Conservation (phyloP, 2,329 filamentous ascomycete species). For the Thielaviopsis musarum region DNA sequence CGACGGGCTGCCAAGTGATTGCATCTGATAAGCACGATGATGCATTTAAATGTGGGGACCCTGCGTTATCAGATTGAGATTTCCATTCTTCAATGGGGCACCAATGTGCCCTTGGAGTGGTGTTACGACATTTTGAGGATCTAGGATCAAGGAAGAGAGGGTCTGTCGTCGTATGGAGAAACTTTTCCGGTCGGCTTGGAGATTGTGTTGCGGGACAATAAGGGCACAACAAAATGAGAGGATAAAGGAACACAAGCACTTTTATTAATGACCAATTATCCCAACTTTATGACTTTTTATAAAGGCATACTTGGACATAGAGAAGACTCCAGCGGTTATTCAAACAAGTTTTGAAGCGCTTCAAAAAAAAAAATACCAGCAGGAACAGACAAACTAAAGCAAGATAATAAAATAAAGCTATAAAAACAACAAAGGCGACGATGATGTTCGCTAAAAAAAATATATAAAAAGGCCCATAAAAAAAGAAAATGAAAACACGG, state of each 20-base stretch:
- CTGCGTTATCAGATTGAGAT: not conserved
- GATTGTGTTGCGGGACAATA: not conserved
- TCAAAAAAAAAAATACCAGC: no score
- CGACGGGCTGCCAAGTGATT: not conserved
- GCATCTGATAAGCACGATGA: not conserved
- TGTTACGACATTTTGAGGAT: not conserved
- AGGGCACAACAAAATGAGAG: not conserved
- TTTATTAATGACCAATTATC: no score
- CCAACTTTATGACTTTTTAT: no score
- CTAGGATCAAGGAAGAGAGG: not conserved
- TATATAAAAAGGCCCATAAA: no score
- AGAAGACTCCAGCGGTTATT: no score
- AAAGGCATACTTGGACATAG: no score
- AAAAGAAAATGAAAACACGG: no score
- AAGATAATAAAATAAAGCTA: slow-evolving; percentile 1
- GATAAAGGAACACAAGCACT: no score
- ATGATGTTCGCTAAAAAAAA: no score
- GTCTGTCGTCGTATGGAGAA: no score
- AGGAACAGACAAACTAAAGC: not conserved
- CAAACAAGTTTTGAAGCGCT: no score
- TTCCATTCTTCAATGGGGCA: not conserved
- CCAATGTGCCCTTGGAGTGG: no score
- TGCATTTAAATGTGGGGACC: not conserved
- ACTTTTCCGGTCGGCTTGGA: not conserved
- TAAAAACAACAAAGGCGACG: not conserved